Conservation (phyloP, 2,329 filamentous ascomycete genomes). For the Elsinoe batatas region DNA sequence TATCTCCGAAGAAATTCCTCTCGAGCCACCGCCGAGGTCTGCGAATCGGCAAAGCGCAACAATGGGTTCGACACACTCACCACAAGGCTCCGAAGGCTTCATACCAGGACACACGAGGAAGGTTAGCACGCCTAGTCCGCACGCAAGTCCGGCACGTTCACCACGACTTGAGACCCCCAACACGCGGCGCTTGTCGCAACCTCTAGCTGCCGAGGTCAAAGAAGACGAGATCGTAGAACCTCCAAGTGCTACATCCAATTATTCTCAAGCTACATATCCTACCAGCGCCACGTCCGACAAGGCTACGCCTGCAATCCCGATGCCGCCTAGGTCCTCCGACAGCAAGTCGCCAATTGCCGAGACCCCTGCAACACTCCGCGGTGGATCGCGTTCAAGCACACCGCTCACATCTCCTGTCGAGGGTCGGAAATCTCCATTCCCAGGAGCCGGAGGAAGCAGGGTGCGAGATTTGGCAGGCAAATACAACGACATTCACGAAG, state of each 20-base stretch:
- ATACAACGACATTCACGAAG: slow-evolving; percentile 36
- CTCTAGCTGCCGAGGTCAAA: slow-evolving; percentile 15
- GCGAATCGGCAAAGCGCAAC: slow-evolving; percentile 25
- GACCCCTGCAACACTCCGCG: neutral
- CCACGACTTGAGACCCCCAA: slow-evolving; percentile 42
- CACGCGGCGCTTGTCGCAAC: slow-evolving; percentile 19
- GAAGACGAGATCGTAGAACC: neutral
- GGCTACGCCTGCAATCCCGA: neutral
- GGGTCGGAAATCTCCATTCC: slow-evolving; percentile 29
- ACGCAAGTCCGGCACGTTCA: slow-evolving; percentile 52
- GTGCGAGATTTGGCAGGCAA: slow-evolving; percentile 44
- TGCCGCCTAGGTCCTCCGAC: neutral
- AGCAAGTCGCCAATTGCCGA: neutral
- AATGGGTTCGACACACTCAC: slow-evolving; percentile 26
- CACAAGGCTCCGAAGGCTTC: slow-evolving; percentile 24
- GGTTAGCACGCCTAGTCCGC: slow-evolving; percentile 48
- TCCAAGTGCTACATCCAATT: neutral
- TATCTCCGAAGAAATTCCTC: slow-evolving; percentile 42
- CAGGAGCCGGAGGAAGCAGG: slow-evolving; percentile 33
- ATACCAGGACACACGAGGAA: slow-evolving; percentile 48
- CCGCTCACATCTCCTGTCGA: slow-evolving; percentile 25
- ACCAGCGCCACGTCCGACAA: neutral
- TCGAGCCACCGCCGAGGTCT: slow-evolving; percentile 24
- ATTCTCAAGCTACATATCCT: neutral
- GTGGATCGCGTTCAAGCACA: neutral